Base-by-base conservation (phyloP, 257 asterid species). In the Plantago major region DNA sequence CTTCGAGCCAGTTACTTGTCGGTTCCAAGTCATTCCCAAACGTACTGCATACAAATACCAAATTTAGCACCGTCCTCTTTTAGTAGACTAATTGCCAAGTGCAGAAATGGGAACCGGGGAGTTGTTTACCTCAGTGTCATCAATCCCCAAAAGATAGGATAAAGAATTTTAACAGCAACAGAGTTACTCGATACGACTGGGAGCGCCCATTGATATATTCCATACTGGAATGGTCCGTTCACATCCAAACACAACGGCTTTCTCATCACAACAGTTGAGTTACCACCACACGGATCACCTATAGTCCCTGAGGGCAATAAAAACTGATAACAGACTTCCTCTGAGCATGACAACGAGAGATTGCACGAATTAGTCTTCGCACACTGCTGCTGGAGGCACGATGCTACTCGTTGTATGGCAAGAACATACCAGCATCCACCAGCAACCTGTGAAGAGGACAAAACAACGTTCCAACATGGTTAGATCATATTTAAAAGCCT, bases 401-500 rank as follows among this genome's bases (percentile, higher is more conserved):
- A 76, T 0, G 86, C 91, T 8, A 89, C 94, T 2, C 97, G 88
- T 44, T 93, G 96, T 64, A 93, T 89, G 0, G 97, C 77, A 17
- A 93, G 99, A 70, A 87, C 86, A 16, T 93, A 87, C 99, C 99
- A 93, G 66, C 99, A 89, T 5, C 99, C 97, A 7, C 99, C 98
- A 2, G 95, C 96, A 61, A 88, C 96, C 98, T 91, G 51, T 44
- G 28, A 19, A 63, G 12, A 45, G 42, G 33, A 53, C 43, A 7
- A 65, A 60, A 30, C 16, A 15, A 15, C 9, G n/a, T n/a, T n/a
- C 3, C 5, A 9, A 5, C 14, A 14, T 45, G 26, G 0, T 13
- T 22, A 17, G 10, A 19, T 9, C 38, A 9, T 33, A 33, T 33
- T 33, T 7, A 0, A 3, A 33, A 33, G 40, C 6, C 40, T 1